phyloP scores from a whole-genome alignment of 768 basidiomycete species.

The Auricularia auricula-judae region DNA sequence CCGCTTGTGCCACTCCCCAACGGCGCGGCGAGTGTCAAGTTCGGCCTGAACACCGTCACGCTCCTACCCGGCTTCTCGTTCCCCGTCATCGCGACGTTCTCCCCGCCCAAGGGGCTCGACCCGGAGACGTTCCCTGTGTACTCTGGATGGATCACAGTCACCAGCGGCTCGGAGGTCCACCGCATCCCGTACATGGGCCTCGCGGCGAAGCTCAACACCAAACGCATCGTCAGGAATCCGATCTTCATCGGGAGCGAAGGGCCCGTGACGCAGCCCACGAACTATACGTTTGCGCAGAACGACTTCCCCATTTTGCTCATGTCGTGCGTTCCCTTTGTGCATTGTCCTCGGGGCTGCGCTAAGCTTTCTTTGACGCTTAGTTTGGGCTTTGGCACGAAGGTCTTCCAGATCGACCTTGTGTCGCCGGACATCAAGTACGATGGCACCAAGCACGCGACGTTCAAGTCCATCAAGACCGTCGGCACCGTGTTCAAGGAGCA shows the following conservation, averaged over 20 bases:
- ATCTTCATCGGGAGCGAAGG: constrained; percentile 28
- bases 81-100: constrained; percentile 33
- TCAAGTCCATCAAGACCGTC: constrained; percentile 30
- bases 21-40: constrained; percentile 34
- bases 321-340: background rate
- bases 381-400: constrained; percentile 45
- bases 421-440: constrained; percentile 42
- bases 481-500: constrained; percentile 38
- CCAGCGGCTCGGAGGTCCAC: constrained; percentile 23
- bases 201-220: constrained; percentile 30
- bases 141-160: constrained; percentile 43
- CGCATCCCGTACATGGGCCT: constrained; percentile 36
- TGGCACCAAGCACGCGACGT: constrained; percentile 20
- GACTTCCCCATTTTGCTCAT: constrained; percentile 12
- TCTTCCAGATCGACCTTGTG: constrained; percentile 61
- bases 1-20: constrained; percentile 38
- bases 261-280: constrained; percentile 28
- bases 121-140: constrained; percentile 41
- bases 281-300: constrained; percentile 34
- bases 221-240: constrained; percentile 38
- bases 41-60: constrained; percentile 33
- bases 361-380: background rate
- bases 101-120: constrained; percentile 32
- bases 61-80: constrained; percentile 32
- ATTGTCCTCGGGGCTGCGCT: background rate